Evolutionary conservation across 176 grass and related monocot species (phyloP).

Genomic region (Bromus sterilis): DNA sequence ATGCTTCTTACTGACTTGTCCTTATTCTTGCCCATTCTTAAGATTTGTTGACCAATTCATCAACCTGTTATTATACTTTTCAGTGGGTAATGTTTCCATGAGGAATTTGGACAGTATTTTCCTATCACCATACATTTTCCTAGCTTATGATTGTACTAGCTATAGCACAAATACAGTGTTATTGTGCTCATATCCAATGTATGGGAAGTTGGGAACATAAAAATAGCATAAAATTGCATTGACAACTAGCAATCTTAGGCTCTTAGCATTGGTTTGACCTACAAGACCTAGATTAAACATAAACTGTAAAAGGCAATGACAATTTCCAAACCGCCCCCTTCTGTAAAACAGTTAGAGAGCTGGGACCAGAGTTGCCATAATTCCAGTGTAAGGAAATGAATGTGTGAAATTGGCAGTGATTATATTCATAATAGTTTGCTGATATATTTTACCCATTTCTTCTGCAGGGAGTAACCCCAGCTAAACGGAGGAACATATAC

Average conservation of each 20-base stretch:
- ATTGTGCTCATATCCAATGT: neutral
- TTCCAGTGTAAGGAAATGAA: neutral
- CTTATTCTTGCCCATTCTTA: neutral
- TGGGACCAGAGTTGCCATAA: neutral
- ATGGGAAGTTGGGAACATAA: neutral
- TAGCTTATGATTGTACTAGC: neutral
- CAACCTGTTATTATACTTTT: neutral
- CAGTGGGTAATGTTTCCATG: neutral
- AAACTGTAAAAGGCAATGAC: neutral
- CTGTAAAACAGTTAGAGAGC: neutral
- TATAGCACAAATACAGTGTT: neutral
- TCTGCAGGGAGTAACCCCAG: conserved; percentile 47
- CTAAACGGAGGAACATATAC: conserved; percentile 59
- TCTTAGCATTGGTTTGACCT: neutral
- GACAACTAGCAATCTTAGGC: neutral
- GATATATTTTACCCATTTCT: neutral
- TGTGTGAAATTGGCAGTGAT: neutral
- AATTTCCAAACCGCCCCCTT: neutral
- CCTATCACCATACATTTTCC: neutral
- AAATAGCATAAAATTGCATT: neutral
- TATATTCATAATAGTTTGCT: neutral
- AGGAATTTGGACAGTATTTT: neutral
- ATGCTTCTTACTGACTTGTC: neutral
- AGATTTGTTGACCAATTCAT: neutral
- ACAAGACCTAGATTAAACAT: neutral